Conservation (phyloP, 2,329 filamentous ascomycete species). For the Pseudocercospora fuligena region DNA sequence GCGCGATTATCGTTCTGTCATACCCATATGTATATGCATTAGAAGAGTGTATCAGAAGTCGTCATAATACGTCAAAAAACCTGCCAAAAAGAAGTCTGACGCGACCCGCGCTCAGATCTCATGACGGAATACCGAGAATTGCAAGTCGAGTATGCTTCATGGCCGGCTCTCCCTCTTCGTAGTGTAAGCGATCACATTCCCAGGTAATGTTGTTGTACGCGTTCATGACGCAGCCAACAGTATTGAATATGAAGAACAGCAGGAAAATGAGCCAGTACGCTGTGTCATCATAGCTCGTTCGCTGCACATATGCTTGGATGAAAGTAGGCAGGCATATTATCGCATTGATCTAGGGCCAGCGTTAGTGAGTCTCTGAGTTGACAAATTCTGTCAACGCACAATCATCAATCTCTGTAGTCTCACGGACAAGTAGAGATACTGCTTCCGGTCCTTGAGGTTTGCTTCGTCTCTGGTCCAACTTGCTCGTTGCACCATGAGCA, state of each 20-base stretch:
- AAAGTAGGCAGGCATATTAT: conserved; percentile 39
- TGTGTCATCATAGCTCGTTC: conserved; percentile 34
- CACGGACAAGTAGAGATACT: conserved; percentile 41
- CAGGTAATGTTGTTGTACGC: conserved; percentile 45
- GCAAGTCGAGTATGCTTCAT: conserved; percentile 35
- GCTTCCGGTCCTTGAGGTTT: conserved; percentile 38
- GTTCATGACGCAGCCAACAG: conserved; percentile 42
- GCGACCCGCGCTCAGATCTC: conserved; percentile 1
- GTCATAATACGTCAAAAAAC: background rate
- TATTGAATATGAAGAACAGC: conserved; percentile 43
- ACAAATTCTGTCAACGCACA: conserved; percentile 29
- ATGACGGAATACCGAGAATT: conserved; percentile 37
- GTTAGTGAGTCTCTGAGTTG: conserved; percentile 9
- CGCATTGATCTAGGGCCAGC: conserved; percentile 34
- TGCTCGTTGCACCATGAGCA: conserved; percentile 40
- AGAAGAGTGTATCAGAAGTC: background rate
- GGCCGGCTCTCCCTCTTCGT: conserved; percentile 38
- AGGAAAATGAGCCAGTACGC: conserved; percentile 43
- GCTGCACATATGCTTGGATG: conserved; percentile 39
- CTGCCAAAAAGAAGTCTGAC: background rate
- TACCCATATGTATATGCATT: background rate
- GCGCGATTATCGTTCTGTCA: background rate
- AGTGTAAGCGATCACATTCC: conserved; percentile 37
- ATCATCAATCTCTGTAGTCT: conserved; percentile 40
- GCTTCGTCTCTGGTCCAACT: conserved; percentile 42